These are phyloP conservation scores for Cladosporium colombiae DNA, from an alignment of 2,329 filamentous ascomycete genomes.

Conservation along the genomic window DNA sequence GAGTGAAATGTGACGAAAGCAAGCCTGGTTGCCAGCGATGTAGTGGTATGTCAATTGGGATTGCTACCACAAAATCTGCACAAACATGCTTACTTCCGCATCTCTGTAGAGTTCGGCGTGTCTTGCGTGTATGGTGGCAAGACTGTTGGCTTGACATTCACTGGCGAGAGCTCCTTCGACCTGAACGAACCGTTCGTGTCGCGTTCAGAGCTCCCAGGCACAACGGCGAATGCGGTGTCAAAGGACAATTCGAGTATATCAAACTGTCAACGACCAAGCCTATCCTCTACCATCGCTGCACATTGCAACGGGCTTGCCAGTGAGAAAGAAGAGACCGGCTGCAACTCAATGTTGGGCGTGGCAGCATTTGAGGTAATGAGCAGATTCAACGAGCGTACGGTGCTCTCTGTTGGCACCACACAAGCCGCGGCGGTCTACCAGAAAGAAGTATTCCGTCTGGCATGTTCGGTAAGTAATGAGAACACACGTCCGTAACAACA, in stretches of 20 bases:
- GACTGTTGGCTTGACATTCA: slow-evolving; percentile 25
- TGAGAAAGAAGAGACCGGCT: slow-evolving; percentile 16
- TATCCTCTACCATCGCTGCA: background rate
- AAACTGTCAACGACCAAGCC: background rate
- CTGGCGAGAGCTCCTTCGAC: slow-evolving; percentile 29
- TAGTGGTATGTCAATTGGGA: slow-evolving; percentile 21
- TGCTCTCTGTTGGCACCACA: slow-evolving; percentile 31
- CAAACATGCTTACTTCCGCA: background rate
- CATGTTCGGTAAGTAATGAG: slow-evolving; percentile 15
- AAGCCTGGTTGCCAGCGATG: slow-evolving; percentile 55
- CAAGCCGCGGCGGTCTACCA: slow-evolving; percentile 29
- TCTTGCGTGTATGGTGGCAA: slow-evolving; percentile 49
- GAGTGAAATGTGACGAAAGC: slow-evolving; percentile 60
- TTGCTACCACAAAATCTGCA: too few relatives aligned
- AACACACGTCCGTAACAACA: background rate
- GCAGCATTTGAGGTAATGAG: slow-evolving; percentile 26
- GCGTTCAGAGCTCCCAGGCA: background rate
- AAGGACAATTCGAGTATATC: background rate
- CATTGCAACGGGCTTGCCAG: background rate
- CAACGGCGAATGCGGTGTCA: background rate
- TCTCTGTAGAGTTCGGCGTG: slow-evolving; percentile 42
- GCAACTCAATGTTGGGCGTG: background rate
- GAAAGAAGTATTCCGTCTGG: slow-evolving; percentile 22
- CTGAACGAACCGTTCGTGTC: background rate
- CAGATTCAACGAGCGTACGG: slow-evolving; percentile 29